Evolutionary conservation across 345 rosid genomes (phyloP), one percentile per base, ranked within the genome.

Genomic region (Eucalyptus cloeziana): DNA sequence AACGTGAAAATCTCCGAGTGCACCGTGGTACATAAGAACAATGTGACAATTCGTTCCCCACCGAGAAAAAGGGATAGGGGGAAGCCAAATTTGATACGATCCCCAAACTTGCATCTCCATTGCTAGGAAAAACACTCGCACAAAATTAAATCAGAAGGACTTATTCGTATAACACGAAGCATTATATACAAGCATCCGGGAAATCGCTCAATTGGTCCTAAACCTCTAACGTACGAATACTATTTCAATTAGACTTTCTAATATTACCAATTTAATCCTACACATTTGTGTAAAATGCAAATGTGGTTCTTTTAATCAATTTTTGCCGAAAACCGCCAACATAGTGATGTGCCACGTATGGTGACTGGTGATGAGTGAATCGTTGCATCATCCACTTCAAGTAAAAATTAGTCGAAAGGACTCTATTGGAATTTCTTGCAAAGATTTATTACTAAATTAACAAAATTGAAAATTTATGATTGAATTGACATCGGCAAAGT

Each of bases 401-500:
- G 54, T 6, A 51, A 69, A 71, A 71, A 33, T 71, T 33, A 12
- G 2, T 5, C 4, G 1, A 51, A 10, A 71, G 0, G 13, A 71
- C 1, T 33, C n/a, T n/a, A n/a, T n/a, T n/a, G n/a, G 4, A 40
- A 4, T 40, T 40, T 40, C 4, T 40, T 40, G 7, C 2, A 10
- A 71, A 71, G 25, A 5, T 19, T 71, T 71, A 5, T 19, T 4
- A 71, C 2, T 33, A 33, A 9, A 71, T 71, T 5, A 5, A 10
- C 0, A 37, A 37, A 71, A 71, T 71, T 1, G 0, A 71, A 71
- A 19, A 33, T 3, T 5, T 19, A 9, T 19, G 4, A 10, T 5
- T 37, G 2, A 71, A 19, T 71, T 10, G 7, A 4, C 8, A 71
- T 5, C 2, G 0, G 1, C 3, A 37, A 2, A 71, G 0, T 71